Conservation (phyloP, 768 basidiomycete species). For the Boletus sp. region DNA sequence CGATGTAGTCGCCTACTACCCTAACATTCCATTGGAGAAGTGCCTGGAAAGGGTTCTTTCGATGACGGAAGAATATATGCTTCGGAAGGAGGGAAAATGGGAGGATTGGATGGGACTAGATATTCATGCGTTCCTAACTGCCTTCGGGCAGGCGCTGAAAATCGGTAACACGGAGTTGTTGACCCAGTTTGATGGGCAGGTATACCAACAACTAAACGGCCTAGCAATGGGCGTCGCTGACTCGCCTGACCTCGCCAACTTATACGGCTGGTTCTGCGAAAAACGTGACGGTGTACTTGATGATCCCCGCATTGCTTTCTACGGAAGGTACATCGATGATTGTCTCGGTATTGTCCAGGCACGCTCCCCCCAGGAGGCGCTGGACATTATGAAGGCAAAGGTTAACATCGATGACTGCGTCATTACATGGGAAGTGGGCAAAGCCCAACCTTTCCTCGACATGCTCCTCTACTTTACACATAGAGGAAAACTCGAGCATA, state of each 20-base stretch:
- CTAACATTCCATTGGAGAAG: neutral
- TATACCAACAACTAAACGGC: neutral
- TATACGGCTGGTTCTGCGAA: neutral
- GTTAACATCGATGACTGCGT: conserved; percentile 1
- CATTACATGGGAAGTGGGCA: neutral
- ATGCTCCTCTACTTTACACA: neutral
- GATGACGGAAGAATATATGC: too few relatives aligned
- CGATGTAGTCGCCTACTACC: conserved; percentile 3
- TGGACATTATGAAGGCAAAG: neutral
- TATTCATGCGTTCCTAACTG: too few relatives aligned
- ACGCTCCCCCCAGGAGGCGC: accelerated
- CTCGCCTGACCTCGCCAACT: conserved; percentile 6
- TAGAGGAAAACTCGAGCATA: neutral
- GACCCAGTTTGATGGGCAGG: neutral
- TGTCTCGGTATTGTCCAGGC: neutral
- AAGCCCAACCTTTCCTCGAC: neutral
- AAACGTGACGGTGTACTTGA: neutral
- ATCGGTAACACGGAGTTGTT: neutral
- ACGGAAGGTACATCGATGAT: neutral
- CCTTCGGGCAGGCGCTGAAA: too few relatives aligned
- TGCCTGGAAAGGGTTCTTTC: too few relatives aligned
- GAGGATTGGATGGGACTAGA: too few relatives aligned
- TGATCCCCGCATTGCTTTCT: neutral
- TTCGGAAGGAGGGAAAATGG: too few relatives aligned
- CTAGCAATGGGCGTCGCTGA: conserved; percentile 8